Evolutionary conservation across 768 basidiomycete species (phyloP), one percentile per base, ranked within the genome.

Genomic region (Cantharellus anzutake): DNA sequence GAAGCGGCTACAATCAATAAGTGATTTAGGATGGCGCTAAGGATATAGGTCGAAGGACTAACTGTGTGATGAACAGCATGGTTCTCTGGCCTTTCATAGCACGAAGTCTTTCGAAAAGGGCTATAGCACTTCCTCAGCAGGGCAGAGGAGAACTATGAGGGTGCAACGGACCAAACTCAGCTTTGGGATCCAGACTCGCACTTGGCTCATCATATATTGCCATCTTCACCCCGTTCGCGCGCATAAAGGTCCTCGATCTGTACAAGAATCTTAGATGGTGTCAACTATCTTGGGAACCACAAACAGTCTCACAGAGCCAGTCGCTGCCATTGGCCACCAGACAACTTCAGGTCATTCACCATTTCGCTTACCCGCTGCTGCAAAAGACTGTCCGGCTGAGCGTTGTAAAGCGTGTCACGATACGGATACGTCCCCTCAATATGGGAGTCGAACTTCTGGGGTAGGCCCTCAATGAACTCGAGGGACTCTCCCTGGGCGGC

Each of bases 171-270:
- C 62, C 62, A 41, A 62, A 72, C 65, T 83, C 82, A 0, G 73
- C 76, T 51, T 75, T 67, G 4, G 82, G 74, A 58, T 82, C 81
- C 44, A 81, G 63, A 2, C 78, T 74, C 0, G 79, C 78, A 42
- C 73, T 80, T 0, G 80, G 79, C 65, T 82, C 80, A 61, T 83
- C 81, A 2, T 78, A 73, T 2, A 78, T 72, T 16, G 81, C 68
- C 5, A 81, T 73, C 38, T 71, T 73, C 35, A 75, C 70, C 5
- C 67, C 68, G n/a, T 70, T 72, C 29, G 75, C 63, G 1, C 74
- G 70, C 70, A 73, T 72, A 65, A 75, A 75, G 2, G 71, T 71
- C 39, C 73, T 70, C 1, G 73, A 70, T 50, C 65, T 61, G 42
- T 14, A 44, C 29, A n/a, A 29, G 39, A 4, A 48, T 29, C 11